Base-by-base conservation (phyloP, 2,329 filamentous ascomycete genomes). In the Diaporthe ampelina region DNA sequence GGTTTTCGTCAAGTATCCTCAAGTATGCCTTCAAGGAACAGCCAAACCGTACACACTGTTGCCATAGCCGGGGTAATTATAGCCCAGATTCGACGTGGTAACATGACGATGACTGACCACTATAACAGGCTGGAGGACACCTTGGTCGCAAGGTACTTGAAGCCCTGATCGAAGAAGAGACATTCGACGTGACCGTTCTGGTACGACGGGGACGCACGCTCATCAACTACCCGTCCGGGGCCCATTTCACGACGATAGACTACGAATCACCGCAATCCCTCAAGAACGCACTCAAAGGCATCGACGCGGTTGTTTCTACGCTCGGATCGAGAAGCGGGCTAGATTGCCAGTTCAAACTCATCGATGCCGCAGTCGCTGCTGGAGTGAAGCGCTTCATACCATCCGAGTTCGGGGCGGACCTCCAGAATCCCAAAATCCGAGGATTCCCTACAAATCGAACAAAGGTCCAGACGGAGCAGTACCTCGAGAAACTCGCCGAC, bases 311-410 rank as follows among this genome's bases (percentile, higher is more conserved):
- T 19, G 79, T 92, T 26, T 88, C 86, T 9, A 82, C 86, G 0
- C 83, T 91, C 26, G 85, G 84, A 10, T 84, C 83, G n/a, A 76
- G 77, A 2, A 86, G 83, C 5, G 76, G 88, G 5, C 80, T 79
- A 2, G 52, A 57, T 1, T 79, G 84, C 0, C 90, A 91, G 78
- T 83, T 83, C 59, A 82, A 82, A 19, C 81, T 91, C 73, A 85
- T 90, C 43, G 87, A 91, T 75, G 90, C 90, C 1, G 86, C 89
- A 9, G 82, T 89, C 50, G 84, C 85, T 1, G 89, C 88, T 0
- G 87, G 88, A 17, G 88, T 92, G 1, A 86, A 88, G 79, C 84
- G 88, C 10, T 91, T 91, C 80, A 84, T 92, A 43, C 89, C 90
- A 3, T 86, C 86, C 15, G 90, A 92, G 76, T 92, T 87, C 79